These are phyloP conservation scores for Curvularia verruculosa DNA, from an alignment of 2,329 filamentous ascomycete species.

Conservation along the genomic window DNA sequence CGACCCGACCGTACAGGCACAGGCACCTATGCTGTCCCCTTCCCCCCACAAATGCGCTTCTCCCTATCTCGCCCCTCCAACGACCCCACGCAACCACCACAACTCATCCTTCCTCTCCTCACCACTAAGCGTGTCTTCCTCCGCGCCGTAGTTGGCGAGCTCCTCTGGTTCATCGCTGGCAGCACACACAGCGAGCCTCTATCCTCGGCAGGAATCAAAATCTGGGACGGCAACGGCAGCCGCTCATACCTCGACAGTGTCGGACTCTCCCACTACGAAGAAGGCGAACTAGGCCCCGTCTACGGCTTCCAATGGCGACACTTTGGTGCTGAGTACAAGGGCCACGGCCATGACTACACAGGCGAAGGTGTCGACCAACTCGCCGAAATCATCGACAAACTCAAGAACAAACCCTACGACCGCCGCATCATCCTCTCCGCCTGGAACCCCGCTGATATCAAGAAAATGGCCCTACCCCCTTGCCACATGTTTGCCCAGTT, in stretches of 20 bases:
- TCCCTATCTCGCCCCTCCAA: slow-evolving; percentile 66
- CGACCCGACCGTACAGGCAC: slow-evolving; percentile 93
- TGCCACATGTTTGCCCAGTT: slow-evolving; percentile 99
- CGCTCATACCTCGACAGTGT: slow-evolving; percentile 87
- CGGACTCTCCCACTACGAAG: slow-evolving; percentile 79
- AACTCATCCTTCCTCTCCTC: slow-evolving; percentile 82
- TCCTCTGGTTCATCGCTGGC: slow-evolving; percentile 94
- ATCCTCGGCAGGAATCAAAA: slow-evolving; percentile 82
- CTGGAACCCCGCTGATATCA: slow-evolving; percentile 89
- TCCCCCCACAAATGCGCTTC: slow-evolving; percentile 86
- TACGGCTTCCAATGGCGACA: slow-evolving; percentile 99
- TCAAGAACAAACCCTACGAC: slow-evolving; percentile 84
- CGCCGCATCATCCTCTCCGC: slow-evolving; percentile 87
- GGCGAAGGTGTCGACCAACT: slow-evolving; percentile 93
- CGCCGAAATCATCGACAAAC: slow-evolving; percentile 84
- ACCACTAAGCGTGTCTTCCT: slow-evolving; percentile 97
- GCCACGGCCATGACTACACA: slow-evolving; percentile 73
- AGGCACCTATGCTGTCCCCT: slow-evolving; percentile 88
- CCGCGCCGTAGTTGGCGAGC: slow-evolving; percentile 85
- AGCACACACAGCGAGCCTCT: slow-evolving; percentile 80
- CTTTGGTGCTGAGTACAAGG: slow-evolving; percentile 87
- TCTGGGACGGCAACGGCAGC: slow-evolving; percentile 97
- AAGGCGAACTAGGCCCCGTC: slow-evolving; percentile 90
- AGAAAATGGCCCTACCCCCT: slow-evolving; percentile 88
- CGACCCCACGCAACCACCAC: slow-evolving; percentile 49